phyloP scores from a whole-genome alignment of 1,284 basidiomycete genomes.

The Trametes polyzona region DNA sequence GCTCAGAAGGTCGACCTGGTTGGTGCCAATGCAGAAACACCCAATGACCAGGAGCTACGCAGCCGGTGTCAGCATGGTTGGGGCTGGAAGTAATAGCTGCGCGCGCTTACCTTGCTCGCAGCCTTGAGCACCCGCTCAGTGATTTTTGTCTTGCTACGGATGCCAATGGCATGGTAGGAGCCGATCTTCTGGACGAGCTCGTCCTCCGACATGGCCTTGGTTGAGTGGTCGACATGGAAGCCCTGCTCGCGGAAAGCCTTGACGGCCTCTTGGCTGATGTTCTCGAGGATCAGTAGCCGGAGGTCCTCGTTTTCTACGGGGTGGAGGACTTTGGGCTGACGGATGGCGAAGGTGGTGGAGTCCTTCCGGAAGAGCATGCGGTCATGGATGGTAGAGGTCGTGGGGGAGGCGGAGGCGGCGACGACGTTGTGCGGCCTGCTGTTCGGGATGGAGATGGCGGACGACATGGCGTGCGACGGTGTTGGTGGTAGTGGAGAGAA shows the following conservation, averaged over 20 bases:
- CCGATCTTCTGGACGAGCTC: slow-evolving; percentile 90
- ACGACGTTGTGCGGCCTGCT: slow-evolving; percentile 30
- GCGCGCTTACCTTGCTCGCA: slow-evolving; percentile 67
- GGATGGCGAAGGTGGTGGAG: slow-evolving; percentile 37
- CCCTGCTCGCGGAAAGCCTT: slow-evolving; percentile 82
- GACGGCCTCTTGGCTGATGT: slow-evolving; percentile 94
- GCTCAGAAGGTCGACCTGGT: slow-evolving; percentile 92
- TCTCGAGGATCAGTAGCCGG: slow-evolving; percentile 87
- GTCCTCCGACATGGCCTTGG: slow-evolving; percentile 88
- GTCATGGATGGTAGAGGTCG: slow-evolving; percentile 49
- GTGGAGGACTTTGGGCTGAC: slow-evolving; percentile 71
- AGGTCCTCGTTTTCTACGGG: slow-evolving; percentile 79
- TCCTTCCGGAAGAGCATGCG: slow-evolving; percentile 42
- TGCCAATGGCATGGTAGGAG: slow-evolving; percentile 93
- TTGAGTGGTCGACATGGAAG: slow-evolving; percentile 92
- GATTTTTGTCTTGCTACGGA: slow-evolving; percentile 97
- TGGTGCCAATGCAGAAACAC: slow-evolving; percentile 99
- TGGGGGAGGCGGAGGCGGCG: slow-evolving; percentile 55
- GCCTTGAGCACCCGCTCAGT: slow-evolving; percentile 89
- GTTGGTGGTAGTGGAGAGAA: neutral
- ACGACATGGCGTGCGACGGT: slow-evolving; percentile 35
- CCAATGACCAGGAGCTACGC: slow-evolving; percentile 96
- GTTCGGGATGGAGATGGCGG: slow-evolving; percentile 47
- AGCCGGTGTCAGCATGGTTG: neutral
- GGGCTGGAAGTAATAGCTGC: neutral